Evolutionary conservation across 2,329 filamentous ascomycete genomes (phyloP).

Genomic region (Arthrobotrys pseudoclavata): DNA sequence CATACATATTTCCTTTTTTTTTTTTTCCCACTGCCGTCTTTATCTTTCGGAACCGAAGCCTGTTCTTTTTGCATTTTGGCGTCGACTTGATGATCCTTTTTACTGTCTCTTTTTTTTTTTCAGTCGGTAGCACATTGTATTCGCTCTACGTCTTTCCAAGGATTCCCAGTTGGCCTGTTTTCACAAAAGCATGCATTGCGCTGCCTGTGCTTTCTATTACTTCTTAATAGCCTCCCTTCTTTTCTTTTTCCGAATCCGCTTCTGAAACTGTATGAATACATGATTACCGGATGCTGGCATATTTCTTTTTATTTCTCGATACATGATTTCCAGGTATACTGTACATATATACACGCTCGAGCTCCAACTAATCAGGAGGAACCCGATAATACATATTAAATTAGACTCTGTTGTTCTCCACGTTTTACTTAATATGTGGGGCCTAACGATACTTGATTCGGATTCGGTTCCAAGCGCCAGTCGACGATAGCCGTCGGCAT

Average conservation of each 20-base stretch:
- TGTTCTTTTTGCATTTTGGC: constrained; percentile 41
- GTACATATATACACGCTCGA: constrained; percentile 22
- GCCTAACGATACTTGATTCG: constrained; percentile 35
- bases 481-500: constrained; percentile 36
- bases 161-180: neutral
- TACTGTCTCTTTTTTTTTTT: neutral
- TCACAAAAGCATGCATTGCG: constrained; percentile 39
- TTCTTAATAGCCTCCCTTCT: constrained; percentile 8
- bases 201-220: constrained; percentile 4
- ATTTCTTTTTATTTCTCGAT: constrained; percentile 24
- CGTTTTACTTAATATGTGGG: constrained; percentile 40
- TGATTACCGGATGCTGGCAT: constrained; percentile 50
- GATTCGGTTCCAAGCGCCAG: constrained; percentile 39
- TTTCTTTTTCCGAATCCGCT: constrained; percentile 10
- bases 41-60: constrained; percentile 1
- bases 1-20: constrained; percentile 24
- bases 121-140: constrained; percentile 5
- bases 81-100: constrained; percentile 23
- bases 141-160: constrained; percentile 6
- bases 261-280: constrained; percentile 56
- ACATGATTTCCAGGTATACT: constrained; percentile 11
- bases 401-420: constrained; percentile 19
- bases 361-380: constrained; percentile 5
- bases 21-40: neutral
- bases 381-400: constrained; percentile 27